These are phyloP conservation scores for Phoma sp. DNA, from an alignment of 2,329 filamentous ascomycete genomes.

Conservation along the genomic window DNA sequence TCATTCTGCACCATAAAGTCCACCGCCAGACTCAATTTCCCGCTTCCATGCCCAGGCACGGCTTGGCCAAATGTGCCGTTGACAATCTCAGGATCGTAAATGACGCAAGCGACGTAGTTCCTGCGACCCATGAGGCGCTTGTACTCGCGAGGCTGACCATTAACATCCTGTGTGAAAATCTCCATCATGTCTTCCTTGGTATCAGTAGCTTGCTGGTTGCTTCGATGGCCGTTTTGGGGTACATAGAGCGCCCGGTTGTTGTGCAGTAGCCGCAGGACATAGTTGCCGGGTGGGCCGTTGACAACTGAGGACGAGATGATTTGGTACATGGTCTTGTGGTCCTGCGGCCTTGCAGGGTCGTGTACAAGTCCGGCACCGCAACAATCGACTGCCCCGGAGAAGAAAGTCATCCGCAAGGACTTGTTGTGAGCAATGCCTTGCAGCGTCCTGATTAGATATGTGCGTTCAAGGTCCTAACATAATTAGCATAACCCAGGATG, in stretches of 20 bases:
- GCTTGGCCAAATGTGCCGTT: slow-evolving; percentile 54
- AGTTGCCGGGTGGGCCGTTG: slow-evolving; percentile 82
- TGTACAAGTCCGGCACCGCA: slow-evolving; percentile 93
- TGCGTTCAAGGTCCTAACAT: slow-evolving; percentile 82
- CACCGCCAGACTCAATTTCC: slow-evolving; percentile 80
- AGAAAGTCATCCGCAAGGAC: slow-evolving; percentile 93
- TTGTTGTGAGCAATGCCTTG: slow-evolving; percentile 96
- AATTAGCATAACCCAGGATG: slow-evolving; percentile 13
- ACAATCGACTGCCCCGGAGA: slow-evolving; percentile 90
- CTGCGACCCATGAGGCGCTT: slow-evolving; percentile 92
- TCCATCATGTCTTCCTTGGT: slow-evolving; percentile 99
- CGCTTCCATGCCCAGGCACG: slow-evolving; percentile 50
- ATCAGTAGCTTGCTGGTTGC: slow-evolving; percentile 75
- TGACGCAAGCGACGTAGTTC: slow-evolving; percentile 93
- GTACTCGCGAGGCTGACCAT: slow-evolving; percentile 80
- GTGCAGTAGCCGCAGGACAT: slow-evolving; percentile 94
- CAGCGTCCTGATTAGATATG: slow-evolving; percentile 93
- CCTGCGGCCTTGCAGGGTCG: slow-evolving; percentile 86
- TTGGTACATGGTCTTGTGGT: slow-evolving; percentile 99
- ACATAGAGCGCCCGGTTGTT: slow-evolving; percentile 92
- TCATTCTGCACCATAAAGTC: slow-evolving; percentile 98
- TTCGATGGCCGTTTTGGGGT: slow-evolving; percentile 82
- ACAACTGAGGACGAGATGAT: slow-evolving; percentile 93
- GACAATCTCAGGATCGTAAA: slow-evolving; percentile 86
- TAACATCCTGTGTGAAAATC: slow-evolving; percentile 94